Evolutionary conservation across 495 filamentous ascomycete species (phyloP).

Genomic region (Apodospora peruviana): DNA sequence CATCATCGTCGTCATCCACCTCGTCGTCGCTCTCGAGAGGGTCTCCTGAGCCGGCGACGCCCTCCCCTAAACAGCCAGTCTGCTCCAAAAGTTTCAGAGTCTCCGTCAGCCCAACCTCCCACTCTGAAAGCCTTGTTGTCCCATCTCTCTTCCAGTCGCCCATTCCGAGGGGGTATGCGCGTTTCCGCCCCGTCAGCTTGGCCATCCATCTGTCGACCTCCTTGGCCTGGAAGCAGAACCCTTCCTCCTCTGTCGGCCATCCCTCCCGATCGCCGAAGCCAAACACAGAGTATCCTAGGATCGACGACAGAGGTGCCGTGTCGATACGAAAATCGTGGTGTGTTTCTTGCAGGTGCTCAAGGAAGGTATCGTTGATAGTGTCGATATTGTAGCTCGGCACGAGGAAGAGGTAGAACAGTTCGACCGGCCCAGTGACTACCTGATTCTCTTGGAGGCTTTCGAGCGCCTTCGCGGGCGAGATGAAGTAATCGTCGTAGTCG

Average conservation of each 20-base stretch:
- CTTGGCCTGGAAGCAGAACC: constrained; percentile 85
- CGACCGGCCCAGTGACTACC: constrained; percentile 28
- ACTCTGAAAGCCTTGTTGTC: constrained; percentile 60
- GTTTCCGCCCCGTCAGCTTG: constrained; percentile 73
- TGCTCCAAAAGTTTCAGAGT: constrained; percentile 55
- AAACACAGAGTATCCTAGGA: constrained; percentile 88
- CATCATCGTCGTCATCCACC: constrained; percentile 53
- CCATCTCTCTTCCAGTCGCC: constrained; percentile 77
- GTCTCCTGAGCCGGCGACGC: constrained; percentile 74
- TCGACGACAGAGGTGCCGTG: constrained; percentile 67
- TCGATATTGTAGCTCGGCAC: constrained; percentile 91
- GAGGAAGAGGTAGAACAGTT: constrained; percentile 77
- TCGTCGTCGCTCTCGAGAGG: constrained; percentile 80
- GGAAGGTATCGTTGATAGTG: constrained; percentile 72
- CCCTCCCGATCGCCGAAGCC: constrained; percentile 86
- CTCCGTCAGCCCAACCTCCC: constrained; percentile 69
- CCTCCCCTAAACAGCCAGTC: constrained; percentile 68
- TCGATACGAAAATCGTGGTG: constrained; percentile 96
- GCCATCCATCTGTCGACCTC: constrained; percentile 95
- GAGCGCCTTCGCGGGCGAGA: constrained; percentile 49
- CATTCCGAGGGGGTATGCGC: constrained; percentile 78
- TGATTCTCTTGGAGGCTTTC: constrained; percentile 10
- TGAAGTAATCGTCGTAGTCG: constrained; percentile 89
- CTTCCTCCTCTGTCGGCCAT: constrained; percentile 85
- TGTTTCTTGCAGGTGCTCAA: constrained; percentile 80